A percentile compares a stretch with the other conserved stretches of the same genome.
These are phyloP conservation scores for Pestalotiopsis sp. DNA, from an alignment of 2,329 filamentous ascomycete genomes.

Conservation along the genomic window DNA sequence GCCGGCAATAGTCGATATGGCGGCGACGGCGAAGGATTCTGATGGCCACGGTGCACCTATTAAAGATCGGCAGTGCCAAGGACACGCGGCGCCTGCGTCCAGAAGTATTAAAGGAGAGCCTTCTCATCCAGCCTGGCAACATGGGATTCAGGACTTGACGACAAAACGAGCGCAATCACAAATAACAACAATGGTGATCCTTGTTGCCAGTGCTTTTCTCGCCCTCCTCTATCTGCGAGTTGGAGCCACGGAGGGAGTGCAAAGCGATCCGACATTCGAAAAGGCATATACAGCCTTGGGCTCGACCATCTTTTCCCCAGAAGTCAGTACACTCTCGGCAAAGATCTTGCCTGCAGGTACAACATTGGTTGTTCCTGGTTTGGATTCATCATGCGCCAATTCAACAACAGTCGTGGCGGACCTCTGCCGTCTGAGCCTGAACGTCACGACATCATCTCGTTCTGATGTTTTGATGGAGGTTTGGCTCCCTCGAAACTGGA, in stretches of 20 bases:
- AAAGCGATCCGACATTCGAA: neutral
- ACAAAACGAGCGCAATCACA: neutral
- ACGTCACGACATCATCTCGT: conserved; percentile 28
- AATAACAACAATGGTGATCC: neutral
- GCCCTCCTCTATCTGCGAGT: neutral
- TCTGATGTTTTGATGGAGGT: conserved; percentile 41
- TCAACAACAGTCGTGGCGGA: conserved; percentile 19
- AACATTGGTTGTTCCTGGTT: conserved; percentile 6
- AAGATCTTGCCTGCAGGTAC: conserved; percentile 12
- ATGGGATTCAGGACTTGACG: neutral
- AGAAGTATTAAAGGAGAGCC: neutral
- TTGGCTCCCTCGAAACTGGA: conserved; percentile 50
- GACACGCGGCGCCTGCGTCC: neutral
- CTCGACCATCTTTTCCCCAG: neutral
- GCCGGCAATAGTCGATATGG: neutral
- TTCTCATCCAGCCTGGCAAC: neutral
- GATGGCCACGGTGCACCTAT: neutral
- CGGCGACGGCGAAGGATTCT: neutral
- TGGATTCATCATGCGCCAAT: conserved; percentile 31
- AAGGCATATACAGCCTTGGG: neutral
- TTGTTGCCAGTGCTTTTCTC: neutral
- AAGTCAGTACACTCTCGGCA: neutral
- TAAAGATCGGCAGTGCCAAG: neutral
- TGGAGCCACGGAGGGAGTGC: neutral
- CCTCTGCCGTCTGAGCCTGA: conserved; percentile 30